These are phyloP conservation scores for Penicillium sp. DNA, from an alignment of 2,329 filamentous ascomycete genomes.

Conservation along the genomic window DNA sequence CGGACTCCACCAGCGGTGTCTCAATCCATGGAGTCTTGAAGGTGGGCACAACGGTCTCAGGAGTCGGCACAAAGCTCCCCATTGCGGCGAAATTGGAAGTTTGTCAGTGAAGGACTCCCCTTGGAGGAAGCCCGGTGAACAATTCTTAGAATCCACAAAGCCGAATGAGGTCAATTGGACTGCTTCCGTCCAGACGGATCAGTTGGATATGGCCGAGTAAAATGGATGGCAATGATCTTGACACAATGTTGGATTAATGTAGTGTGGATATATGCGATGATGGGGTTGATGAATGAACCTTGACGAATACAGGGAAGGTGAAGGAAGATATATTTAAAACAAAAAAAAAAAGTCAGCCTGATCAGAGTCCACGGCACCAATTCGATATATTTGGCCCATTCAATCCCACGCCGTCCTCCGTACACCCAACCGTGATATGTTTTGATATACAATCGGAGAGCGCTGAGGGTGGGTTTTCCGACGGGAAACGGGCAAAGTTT, in stretches of 20 bases:
- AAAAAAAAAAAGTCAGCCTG: background rate
- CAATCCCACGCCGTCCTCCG: constrained; percentile 9
- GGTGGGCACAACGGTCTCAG: constrained; percentile 18
- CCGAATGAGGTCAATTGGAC: too few species aligned
- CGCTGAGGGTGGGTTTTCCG: constrained; percentile 25
- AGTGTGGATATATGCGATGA: too few species aligned
- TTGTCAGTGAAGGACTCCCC: background rate
- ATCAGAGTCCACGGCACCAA: constrained; percentile 10
- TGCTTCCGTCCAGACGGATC: too few species aligned
- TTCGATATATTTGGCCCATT: constrained; percentile 4
- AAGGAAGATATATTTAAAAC: too few species aligned
- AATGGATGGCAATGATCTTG: too few species aligned
- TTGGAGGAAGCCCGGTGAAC: background rate
- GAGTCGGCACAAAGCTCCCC: constrained; percentile 31
- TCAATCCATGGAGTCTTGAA: constrained; percentile 57
- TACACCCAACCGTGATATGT: constrained; percentile 23
- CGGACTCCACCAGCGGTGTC: constrained; percentile 65
- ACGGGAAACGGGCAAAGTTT: constrained; percentile 30
- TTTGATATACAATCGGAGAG: constrained; percentile 29
- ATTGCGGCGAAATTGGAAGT: constrained; percentile 21
- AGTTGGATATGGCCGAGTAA: too few species aligned
- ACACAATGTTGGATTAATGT: too few species aligned
- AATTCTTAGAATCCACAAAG: background rate
- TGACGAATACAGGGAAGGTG: too few species aligned
- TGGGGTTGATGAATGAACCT: too few species aligned